Evolutionary conservation across 169 alveolate genomes (phyloP), one percentile per base, ranked within the genome.

Genomic region (Cryptosporidium xiaoi): DNA sequence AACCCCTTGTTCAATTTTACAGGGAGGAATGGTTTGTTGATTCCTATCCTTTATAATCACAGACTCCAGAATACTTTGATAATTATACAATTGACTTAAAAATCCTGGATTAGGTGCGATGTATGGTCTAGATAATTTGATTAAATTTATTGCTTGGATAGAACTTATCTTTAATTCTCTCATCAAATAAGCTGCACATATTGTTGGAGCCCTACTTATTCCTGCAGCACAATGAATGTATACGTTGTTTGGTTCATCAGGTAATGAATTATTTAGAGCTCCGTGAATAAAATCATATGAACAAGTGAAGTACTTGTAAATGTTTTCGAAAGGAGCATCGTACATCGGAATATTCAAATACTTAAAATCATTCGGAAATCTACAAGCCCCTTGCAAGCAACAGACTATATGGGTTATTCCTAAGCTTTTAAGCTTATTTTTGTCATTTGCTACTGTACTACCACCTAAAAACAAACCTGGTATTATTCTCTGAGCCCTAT

Each of bases 151-250:
- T 18, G 87, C 87, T 50, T 77, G 87, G 12, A 60, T 6, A 15
- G 77, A 34, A 20, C 77, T 77, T 40, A 77, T 77, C 2, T 66
- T 66, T n/a, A 77, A 20, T 46, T 77, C 87, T 29, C 51, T 55
- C 71, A 77, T 77, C 20, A 77, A 66, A 77, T 58, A 77, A n/a
- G 87, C 69, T 5, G 87, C 69, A 31, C 87, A 77, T 29, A 77
- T 62, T 56, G 87, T 77, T 20, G 87, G 87, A 10, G 87, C 87
- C 53, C 87, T 56, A n/a, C 87, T 77, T 31, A 77, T 77, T n/a
- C 87, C 87, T 20, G 87, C 87, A 24, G 87, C 87, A 60, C 87
- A 77, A 27, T 77, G 87, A 24, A 77, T 77, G 8, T 77, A 77
- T n/a, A 77, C 65, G 27, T 44, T 60, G n/a, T 34, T 77, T 18